Conservation (phyloP, 2,329 filamentous ascomycete genomes). For the Colletotrichum incanum region DNA sequence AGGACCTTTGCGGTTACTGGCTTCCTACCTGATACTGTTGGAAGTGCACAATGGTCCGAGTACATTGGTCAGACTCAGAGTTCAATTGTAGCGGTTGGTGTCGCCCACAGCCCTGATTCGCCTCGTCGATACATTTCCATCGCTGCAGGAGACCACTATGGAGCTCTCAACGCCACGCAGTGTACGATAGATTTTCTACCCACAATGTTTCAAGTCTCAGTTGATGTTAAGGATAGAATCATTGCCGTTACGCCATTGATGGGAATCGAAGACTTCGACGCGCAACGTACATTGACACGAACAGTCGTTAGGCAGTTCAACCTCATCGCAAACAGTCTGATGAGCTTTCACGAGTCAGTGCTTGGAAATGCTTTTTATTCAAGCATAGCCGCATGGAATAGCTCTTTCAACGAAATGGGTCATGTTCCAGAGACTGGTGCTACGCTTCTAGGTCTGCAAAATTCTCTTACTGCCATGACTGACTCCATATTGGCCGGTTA, state of each 20-base stretch:
- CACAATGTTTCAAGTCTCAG: conserved; percentile 49
- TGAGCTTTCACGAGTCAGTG: too few species aligned
- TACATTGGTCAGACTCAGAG: conserved; percentile 49
- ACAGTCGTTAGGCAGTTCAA: too few species aligned
- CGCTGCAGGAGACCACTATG: conserved; percentile 50
- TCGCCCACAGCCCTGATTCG: conserved; percentile 42
- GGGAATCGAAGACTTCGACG: conserved; percentile 45
- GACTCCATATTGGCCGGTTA: too few species aligned
- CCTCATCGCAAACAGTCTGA: too few species aligned
- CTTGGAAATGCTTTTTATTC: too few species aligned
- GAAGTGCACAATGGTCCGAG: conserved; percentile 48
- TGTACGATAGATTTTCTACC: conserved; percentile 51
- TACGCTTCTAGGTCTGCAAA: too few species aligned
- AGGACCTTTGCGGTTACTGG: conserved; percentile 38
- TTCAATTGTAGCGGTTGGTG: conserved; percentile 52
- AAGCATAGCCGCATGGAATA: too few species aligned
- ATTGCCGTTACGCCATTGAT: conserved; percentile 47
- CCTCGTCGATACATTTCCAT: conserved; percentile 50
- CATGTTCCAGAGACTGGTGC: too few species aligned
- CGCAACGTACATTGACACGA: conserved; percentile 44
- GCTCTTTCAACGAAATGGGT: too few species aligned
- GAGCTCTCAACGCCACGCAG: conserved; percentile 51
- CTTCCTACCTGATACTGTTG: conserved; percentile 31
- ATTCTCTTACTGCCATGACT: too few species aligned
- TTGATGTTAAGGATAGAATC: conserved; percentile 49